Percentiles rank a stretch among this genome's conserved stretches.
Conservation (phyloP, 2,329 filamentous ascomycete genomes). For the Ceratocystis variospora region DNA sequence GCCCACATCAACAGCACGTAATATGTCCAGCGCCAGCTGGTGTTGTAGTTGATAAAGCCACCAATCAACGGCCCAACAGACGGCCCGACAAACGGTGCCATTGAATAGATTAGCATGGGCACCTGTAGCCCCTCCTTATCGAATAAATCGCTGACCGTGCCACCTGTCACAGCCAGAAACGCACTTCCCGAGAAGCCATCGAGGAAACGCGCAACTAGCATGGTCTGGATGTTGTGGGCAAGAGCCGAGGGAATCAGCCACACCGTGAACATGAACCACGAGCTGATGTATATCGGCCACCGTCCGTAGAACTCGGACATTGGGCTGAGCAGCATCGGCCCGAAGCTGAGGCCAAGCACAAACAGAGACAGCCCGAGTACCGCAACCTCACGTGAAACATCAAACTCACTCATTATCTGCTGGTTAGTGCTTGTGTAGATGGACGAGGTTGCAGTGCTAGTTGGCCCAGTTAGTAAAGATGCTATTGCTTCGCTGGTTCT, state of each 20-base stretch:
- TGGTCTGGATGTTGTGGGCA: constrained; percentile 65
- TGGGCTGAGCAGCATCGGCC: constrained; percentile 49
- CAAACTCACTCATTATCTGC: constrained; percentile 64
- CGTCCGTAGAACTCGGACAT: constrained; percentile 70
- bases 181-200: constrained; percentile 57
- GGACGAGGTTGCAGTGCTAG: constrained; percentile 69
- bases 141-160: constrained; percentile 75
- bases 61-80: constrained; percentile 49
- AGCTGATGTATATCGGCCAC: constrained; percentile 62
- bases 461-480: constrained; percentile 18
- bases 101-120: constrained; percentile 72
- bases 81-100: constrained; percentile 50
- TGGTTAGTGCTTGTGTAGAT: constrained; percentile 74
- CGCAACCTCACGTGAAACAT: constrained; percentile 54
- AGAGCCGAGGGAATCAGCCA: constrained; percentile 73
- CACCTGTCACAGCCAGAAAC: constrained; percentile 62
- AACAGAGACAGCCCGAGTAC: constrained; percentile 72
- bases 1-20: constrained; percentile 77
- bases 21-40: constrained; percentile 68
- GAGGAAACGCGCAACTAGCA: constrained; percentile 67
- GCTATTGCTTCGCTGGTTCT: background rate
- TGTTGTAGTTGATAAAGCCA: constrained; percentile 69
- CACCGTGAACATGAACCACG: constrained; percentile 61
- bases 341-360: constrained; percentile 57
- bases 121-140: constrained; percentile 51